Conservation (phyloP, 176 grass and related monocot genomes). For the Paspalum vaginatum region DNA sequence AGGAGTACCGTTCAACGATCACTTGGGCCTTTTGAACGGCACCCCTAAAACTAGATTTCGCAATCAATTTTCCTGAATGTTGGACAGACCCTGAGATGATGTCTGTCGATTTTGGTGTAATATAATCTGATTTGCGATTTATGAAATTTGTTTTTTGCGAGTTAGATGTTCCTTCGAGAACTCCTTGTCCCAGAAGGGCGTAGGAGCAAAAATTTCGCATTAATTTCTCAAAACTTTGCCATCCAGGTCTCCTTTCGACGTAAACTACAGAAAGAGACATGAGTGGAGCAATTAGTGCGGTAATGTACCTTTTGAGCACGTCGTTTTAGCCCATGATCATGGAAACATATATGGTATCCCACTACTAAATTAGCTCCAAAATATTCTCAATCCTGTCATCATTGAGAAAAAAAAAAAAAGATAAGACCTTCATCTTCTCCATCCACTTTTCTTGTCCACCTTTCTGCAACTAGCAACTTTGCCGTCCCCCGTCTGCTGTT, state of each 20-base stretch:
- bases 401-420: neutral
- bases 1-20: too few relatives aligned
- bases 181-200: neutral
- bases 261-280: neutral
- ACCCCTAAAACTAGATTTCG: too few relatives aligned
- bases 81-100: too few relatives aligned
- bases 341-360: too few relatives aligned
- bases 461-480: neutral
- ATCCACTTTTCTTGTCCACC: neutral
- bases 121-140: neutral
- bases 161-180: neutral
- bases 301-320: neutral
- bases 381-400: neutral
- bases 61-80: too few relatives aligned
- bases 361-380: neutral
- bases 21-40: too few relatives aligned
- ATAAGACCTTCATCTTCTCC: neutral
- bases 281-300: conserved; percentile 3
- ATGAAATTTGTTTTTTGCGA: neutral
- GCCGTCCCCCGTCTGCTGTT: neutral
- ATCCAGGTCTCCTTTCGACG: neutral
- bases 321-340: neutral
- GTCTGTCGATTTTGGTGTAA: neutral
- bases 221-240: neutral
- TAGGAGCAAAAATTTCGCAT: neutral